Evolutionary conservation across 2,329 filamentous ascomycete species (phyloP), one percentile per base, ranked within the genome.

Genomic region (Xylariaceae sp.): DNA sequence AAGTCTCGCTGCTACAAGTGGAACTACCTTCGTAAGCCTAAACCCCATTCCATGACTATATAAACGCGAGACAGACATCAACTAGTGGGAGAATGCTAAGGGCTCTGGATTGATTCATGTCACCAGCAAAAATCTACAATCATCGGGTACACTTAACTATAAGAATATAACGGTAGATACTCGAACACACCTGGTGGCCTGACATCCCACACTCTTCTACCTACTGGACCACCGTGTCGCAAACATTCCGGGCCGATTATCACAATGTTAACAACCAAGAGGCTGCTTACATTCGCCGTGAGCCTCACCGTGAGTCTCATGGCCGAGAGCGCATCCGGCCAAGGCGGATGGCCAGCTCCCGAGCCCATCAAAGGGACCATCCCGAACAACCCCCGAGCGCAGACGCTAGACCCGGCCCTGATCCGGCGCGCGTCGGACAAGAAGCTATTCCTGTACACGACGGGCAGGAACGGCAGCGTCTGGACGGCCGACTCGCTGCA

Each of bases 381-480:
- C 40, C 64, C 64, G 12, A 63, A 64, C 57, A 66, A 66, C 48
- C 49, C 61, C 41, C 57, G 42, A 2, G 56, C 56, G 5, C 55
- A 60, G 40, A 66, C 64, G 2, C 48, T 66, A 20, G 64, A 65
- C 23, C 64, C 64, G 1, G 54, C 56, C 12, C 44, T 66, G 29
- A 64, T 65, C 19, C 58, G 63, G 12, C 64, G 64, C n/a, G 50
- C 42, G 16, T 63, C 60, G 2, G 64, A 66, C 41, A 56, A 50
- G 12, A 66, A 65, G 40, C 40, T 65, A 1, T 66, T 66, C 52
- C 40, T 66, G 20, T 66, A 64, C 48, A 65, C 63, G 2, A 66
- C 64, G 2, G 63, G 57, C 21, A 59, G 59, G 46, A 57, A 61
- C 40, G 64, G 64, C n/a, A 60, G 49, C 9, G 52, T 65, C 19